These are phyloP conservation scores for Scheffersomyces coipomensis DNA, from an alignment of 805 yeast species.

Conservation along the genomic window DNA sequence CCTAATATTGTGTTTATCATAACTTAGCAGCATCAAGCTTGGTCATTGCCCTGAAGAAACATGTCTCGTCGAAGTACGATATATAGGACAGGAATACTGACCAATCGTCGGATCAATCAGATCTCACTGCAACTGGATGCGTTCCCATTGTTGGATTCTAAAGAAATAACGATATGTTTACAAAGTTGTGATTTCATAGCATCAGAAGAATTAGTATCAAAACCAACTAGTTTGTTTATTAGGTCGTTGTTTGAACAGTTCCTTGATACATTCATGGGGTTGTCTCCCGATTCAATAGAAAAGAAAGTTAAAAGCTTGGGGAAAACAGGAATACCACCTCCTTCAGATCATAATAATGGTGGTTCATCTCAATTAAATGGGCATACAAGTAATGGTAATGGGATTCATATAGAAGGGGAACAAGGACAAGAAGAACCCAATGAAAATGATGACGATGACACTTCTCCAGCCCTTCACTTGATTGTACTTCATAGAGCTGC, in stretches of 20 bases:
- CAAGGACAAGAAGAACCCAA: slow-evolving; percentile 4
- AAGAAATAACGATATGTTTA: slow-evolving; percentile 58
- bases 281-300: slow-evolving; percentile 32
- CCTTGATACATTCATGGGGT: slow-evolving; percentile 58
- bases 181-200: slow-evolving; percentile 62
- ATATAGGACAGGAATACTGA: slow-evolving; percentile 22
- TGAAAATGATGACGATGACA: slow-evolving; percentile 26
- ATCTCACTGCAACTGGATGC: slow-evolving; percentile 35
- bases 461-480: slow-evolving; percentile 41
- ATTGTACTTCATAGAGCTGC: slow-evolving; percentile 60
- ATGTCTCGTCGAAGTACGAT: slow-evolving; percentile 33
- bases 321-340: background rate
- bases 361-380: background rate
- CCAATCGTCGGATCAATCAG: slow-evolving; percentile 16
- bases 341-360: background rate
- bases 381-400: slow-evolving; percentile 3
- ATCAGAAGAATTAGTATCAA: slow-evolving; percentile 55
- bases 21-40: no score
- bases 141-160: slow-evolving; percentile 61
- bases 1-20: no score
- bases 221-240: slow-evolving; percentile 58
- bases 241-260: slow-evolving; percentile 58
- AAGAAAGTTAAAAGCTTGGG: slow-evolving; percentile 11
- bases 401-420: slow-evolving; percentile 5
- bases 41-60: background rate